Percentiles rank a stretch among this genome's conserved stretches.
phyloP scores from a whole-genome alignment of 106 monocot genomes.

The Dendrobium catenatum region DNA sequence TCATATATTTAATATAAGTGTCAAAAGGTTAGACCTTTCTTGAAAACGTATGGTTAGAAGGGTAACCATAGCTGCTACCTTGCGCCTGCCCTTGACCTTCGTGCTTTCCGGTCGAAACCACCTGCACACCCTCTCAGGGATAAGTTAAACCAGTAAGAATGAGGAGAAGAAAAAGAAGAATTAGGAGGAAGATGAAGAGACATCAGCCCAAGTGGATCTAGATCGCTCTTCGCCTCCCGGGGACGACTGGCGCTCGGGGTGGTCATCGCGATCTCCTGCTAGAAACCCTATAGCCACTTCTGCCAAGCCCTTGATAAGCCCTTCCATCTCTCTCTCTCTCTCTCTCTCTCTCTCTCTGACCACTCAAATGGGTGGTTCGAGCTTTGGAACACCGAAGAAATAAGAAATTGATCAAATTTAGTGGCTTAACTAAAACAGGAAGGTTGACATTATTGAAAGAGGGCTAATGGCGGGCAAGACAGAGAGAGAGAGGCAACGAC shows the following conservation, averaged over 20 bases:
- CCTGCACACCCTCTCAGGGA: conserved; percentile 10
- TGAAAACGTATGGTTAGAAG: conserved; percentile 5
- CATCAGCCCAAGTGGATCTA: conserved; percentile 83
- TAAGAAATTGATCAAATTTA: neutral
- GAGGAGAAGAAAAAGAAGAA: neutral
- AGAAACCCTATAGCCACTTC: conserved; percentile 48
- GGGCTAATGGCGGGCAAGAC: no score
- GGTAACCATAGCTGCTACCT: conserved; percentile 5
- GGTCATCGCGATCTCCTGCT: conserved; percentile 24
- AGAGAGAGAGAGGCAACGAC: no score
- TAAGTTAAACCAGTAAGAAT: neutral
- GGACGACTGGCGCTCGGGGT: neutral
- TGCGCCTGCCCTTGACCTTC: conserved; percentile 14
- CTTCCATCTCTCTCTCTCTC: conserved; percentile 38
- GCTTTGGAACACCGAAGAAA: neutral
- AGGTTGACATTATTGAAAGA: no score
- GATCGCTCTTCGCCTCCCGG: conserved; percentile 15
- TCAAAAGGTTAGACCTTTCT: conserved; percentile 4
- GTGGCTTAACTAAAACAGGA: no score
- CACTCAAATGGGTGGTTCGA: neutral
- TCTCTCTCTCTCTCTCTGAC: neutral
- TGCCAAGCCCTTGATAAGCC: conserved; percentile 60
- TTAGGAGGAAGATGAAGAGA: conserved; percentile 6
- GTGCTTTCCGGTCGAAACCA: conserved; percentile 28
- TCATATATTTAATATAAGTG: neutral